Evolutionary conservation across 805 yeast species (phyloP).

Genomic region (Candida ponderosae): DNA sequence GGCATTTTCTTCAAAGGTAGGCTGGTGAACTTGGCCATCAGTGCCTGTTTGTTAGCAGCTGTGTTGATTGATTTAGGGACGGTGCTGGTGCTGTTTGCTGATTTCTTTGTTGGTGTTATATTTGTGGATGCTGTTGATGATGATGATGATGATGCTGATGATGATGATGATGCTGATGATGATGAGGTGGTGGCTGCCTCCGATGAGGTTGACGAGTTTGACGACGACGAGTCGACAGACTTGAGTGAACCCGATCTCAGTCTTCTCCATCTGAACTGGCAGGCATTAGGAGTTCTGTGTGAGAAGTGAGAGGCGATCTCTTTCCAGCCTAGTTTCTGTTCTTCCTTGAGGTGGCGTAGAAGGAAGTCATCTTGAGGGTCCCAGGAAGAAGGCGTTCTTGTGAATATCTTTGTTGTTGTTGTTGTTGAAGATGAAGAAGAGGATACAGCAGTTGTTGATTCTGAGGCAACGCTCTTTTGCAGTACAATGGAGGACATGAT

Average conservation of each 20-base stretch:
- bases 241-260: conserved; percentile 38
- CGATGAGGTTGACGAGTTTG: conserved; percentile 3
- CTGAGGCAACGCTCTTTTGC: no score
- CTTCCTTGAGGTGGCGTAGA: conserved; percentile 70
- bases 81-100: no score
- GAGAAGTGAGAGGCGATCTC: conserved; percentile 75
- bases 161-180: conserved; percentile 1
- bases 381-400: conserved; percentile 56
- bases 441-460: conserved; percentile 5
- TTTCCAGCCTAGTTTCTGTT: conserved; percentile 82
- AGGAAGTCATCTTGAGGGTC: conserved; percentile 69
- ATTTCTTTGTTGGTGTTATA: not conserved
- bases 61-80: not conserved
- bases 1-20: not conserved
- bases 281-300: conserved; percentile 81
- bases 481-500: no score
- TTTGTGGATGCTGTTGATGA: not conserved
- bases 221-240: not conserved
- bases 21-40: not conserved
- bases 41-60: not conserved
- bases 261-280: conserved; percentile 86
- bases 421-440: conserved; percentile 16
- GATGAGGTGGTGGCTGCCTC: not conserved
- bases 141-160: not conserved
- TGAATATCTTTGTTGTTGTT: conserved; percentile 18